Evolutionary conservation across 2,329 filamentous ascomycete species (phyloP).

Genomic region (Ophiosphaerella korrae): DNA sequence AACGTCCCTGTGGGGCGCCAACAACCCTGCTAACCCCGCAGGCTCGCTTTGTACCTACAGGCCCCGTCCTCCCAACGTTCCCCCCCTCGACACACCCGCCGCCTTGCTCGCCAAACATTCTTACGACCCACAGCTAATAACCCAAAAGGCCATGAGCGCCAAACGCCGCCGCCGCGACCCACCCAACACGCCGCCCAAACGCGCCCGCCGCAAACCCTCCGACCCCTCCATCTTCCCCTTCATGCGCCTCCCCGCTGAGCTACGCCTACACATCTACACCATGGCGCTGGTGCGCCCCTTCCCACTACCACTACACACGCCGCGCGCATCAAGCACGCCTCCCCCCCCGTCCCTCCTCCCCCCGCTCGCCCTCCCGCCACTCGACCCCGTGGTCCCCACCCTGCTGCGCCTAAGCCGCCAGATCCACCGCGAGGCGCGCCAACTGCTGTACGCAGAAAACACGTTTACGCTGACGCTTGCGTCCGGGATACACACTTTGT

Average conservation of each 20-base stretch:
- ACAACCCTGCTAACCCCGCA: neutral
- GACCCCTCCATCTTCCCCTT: constrained; percentile 39
- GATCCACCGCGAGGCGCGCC: constrained; percentile 44
- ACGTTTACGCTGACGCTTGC: constrained; percentile 45
- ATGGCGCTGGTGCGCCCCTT: constrained; percentile 38
- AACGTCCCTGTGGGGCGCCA: no score
- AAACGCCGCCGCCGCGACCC: constrained; percentile 1
- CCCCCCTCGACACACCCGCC: no score
- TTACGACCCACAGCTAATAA: no score
- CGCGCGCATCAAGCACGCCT: constrained; percentile 8
- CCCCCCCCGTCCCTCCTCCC: neutral
- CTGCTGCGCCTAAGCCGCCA: constrained; percentile 48
- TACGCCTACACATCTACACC: constrained; percentile 53
- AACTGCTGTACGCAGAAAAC: constrained; percentile 40
- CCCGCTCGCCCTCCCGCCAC: neutral
- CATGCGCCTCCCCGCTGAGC: constrained; percentile 53
- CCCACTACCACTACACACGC: constrained; percentile 38
- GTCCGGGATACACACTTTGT: constrained; percentile 46
- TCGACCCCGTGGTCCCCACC: constrained; percentile 44
- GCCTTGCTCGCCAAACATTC: no score
- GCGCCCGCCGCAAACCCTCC: no score
- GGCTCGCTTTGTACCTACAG: no score
- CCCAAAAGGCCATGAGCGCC: constrained; percentile 11
- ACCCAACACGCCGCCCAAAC: no score
- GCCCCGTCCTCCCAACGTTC: no score